phyloP scores from a whole-genome alignment of 2,329 filamentous ascomycete genomes.

The Amauroascus verrucosus region DNA sequence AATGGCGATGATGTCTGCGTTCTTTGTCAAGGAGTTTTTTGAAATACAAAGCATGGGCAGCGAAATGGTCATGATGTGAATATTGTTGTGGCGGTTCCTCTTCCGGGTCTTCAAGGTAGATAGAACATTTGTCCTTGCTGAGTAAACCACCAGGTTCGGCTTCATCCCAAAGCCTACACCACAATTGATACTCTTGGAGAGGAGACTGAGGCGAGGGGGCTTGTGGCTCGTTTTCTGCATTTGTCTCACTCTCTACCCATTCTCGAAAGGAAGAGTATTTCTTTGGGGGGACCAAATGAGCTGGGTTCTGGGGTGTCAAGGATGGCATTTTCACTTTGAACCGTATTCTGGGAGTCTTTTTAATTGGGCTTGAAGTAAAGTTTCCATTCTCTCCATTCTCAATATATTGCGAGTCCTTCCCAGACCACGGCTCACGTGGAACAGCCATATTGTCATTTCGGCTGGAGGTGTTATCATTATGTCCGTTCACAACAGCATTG shows the following conservation, averaged over 20 bases:
- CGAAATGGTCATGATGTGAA: conserved; percentile 76
- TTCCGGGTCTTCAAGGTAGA: conserved; percentile 61
- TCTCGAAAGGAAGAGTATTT: conserved; percentile 49
- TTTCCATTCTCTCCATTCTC: conserved; percentile 8
- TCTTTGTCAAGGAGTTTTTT: conserved; percentile 70
- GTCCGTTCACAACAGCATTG: not conserved
- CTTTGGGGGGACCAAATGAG: conserved; percentile 38
- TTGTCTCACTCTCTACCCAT: conserved; percentile 50
- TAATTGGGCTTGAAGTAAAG: conserved; percentile 11
- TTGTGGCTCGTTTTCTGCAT: conserved; percentile 36
- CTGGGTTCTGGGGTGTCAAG: conserved; percentile 43
- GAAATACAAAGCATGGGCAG: conserved; percentile 69
- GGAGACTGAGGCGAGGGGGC: conserved; percentile 50
- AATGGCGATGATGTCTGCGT: conserved; percentile 62
- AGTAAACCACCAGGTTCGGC: conserved; percentile 65
- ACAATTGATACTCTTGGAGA: conserved; percentile 56
- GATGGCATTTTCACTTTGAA: conserved; percentile 45
- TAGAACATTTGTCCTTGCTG: conserved; percentile 57
- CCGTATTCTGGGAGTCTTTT: conserved; percentile 29
- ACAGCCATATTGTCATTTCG: conserved; percentile 5
- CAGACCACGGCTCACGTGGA: not conserved
- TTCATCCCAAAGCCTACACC: conserved; percentile 61
- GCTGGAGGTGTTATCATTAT: not conserved
- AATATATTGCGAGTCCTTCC: not conserved
- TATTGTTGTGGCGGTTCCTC: conserved; percentile 71